Percentiles rank a stretch among this genome's conserved stretches.
These are phyloP conservation scores for Escovopsis sp. DNA, from an alignment of 2,329 filamentous ascomycete species.

Conservation along the genomic window DNA sequence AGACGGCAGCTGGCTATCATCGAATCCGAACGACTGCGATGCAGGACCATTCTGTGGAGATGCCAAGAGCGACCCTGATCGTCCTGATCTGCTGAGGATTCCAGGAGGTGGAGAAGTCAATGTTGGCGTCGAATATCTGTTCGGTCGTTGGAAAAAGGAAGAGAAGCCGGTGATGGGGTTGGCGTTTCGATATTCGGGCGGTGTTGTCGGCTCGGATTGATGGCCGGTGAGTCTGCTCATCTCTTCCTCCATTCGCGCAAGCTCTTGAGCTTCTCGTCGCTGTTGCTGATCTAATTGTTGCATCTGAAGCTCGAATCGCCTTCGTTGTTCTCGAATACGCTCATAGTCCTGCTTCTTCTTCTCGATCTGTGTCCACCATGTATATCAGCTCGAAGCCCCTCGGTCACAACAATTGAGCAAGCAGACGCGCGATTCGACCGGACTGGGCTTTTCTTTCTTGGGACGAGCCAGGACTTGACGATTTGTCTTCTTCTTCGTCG, in stretches of 20 bases:
- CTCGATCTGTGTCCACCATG: conserved; percentile 50
- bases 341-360: conserved; percentile 92
- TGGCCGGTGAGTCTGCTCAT: conserved; percentile 53
- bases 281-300: conserved; percentile 77
- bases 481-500: no score
- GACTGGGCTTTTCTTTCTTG: no score
- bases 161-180: conserved; percentile 49
- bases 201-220: conserved; percentile 90
- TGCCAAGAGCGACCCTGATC: conserved; percentile 66
- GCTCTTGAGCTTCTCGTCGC: conserved; percentile 67
- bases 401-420: no score
- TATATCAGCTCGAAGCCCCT: conserved; percentile 18
- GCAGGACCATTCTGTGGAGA: conserved; percentile 57
- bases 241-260: conserved; percentile 73
- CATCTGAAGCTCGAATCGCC: conserved; percentile 85
- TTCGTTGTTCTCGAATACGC: conserved; percentile 73
- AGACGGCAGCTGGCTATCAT: conserved; percentile 45
- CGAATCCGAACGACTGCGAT: conserved; percentile 42
- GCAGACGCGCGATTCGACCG: no score
- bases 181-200: conserved; percentile 72
- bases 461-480: no score
- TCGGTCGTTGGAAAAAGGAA: conserved; percentile 67
- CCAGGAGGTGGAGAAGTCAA: conserved; percentile 71
- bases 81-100: conserved; percentile 55
- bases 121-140: conserved; percentile 80